Conservation (phyloP, 2,329 filamentous ascomycete genomes). For the Colletotrichum endophyticum region DNA sequence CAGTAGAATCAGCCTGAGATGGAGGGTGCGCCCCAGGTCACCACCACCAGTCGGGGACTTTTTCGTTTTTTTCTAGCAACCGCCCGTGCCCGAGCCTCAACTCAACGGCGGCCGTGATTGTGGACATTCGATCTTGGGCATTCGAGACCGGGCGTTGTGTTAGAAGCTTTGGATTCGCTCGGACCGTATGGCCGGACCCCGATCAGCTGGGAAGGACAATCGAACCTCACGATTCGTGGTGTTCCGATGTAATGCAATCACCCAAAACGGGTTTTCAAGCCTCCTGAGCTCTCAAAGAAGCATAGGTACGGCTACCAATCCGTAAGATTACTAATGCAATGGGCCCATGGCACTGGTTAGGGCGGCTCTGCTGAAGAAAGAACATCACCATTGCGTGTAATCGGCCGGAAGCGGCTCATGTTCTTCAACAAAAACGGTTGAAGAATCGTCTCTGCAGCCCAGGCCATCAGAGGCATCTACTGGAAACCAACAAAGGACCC, state of each 20-base stretch:
- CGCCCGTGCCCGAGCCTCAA: neutral
- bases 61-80: neutral
- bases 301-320: neutral
- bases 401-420: neutral
- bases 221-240: neutral
- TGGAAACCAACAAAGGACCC: neutral
- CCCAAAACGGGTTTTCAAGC: neutral
- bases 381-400: neutral
- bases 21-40: neutral
- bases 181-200: neutral
- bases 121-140: neutral
- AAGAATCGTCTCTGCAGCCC: neutral
- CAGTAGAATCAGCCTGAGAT: neutral
- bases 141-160: neutral
- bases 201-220: neutral
- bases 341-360: neutral
- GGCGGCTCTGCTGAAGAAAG: constrained; percentile 6
- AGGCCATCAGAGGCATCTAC: neutral
- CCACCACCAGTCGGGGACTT: neutral
- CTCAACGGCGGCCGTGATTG: neutral
- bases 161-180: neutral
- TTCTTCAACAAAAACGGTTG: neutral
- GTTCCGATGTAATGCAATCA: neutral
- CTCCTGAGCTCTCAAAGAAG: neutral
- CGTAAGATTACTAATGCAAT: neutral